Percentiles rank a stretch among this genome's conserved stretches.
phyloP scores from a whole-genome alignment of 176 grass and related monocot species.

The Hordeum vulgare region DNA sequence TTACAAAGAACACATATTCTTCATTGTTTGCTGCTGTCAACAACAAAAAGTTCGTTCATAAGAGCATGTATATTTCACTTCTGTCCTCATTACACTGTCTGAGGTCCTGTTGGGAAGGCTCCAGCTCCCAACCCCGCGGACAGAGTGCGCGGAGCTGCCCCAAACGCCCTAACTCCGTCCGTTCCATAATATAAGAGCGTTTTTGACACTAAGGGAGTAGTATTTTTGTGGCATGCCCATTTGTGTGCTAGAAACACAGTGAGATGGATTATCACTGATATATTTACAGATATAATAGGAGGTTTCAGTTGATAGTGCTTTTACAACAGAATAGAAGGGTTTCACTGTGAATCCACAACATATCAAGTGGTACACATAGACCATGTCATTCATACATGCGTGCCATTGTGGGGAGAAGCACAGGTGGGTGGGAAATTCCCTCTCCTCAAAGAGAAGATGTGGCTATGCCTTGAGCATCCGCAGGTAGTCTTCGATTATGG shows the following conservation, averaged over 20 bases:
- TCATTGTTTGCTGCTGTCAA: no score
- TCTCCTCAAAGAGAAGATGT: not conserved
- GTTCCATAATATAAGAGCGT: no score
- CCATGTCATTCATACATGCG: not conserved
- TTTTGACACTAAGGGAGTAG: no score
- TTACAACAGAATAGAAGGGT: not conserved
- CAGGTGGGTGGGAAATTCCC: conserved; percentile 10
- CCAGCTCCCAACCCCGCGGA: no score
- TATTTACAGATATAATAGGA: not conserved
- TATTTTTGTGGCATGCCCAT: not conserved
- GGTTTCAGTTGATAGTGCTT: not conserved
- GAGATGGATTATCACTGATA: not conserved
- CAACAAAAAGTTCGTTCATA: no score
- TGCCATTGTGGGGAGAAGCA: not conserved
- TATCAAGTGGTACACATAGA: not conserved
- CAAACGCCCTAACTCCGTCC: no score
- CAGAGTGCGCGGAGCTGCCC: no score
- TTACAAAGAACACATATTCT: no score
- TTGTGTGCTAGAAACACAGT: not conserved
- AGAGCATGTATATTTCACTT: no score
- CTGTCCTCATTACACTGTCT: no score
- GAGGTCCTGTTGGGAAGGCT: no score
- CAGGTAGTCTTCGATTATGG: conserved; percentile 67
- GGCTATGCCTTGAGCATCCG: conserved; percentile 39
- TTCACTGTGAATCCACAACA: not conserved